Conservation (phyloP, 2,329 filamentous ascomycete genomes). For the Fusarium begoniae region DNA sequence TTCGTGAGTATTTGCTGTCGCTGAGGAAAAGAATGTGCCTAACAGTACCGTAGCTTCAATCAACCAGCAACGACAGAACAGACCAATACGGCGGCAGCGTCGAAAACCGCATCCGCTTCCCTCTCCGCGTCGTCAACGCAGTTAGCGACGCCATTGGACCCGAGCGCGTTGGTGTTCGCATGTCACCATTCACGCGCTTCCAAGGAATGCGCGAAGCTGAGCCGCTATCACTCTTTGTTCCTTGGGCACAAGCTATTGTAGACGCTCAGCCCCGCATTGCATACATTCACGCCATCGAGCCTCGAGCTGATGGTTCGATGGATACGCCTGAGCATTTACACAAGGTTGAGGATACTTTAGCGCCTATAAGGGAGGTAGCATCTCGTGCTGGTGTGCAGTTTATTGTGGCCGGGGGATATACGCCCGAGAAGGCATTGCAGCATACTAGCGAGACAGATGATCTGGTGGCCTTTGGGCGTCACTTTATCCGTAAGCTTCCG, state of each 20-base stretch:
- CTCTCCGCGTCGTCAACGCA: conserved; percentile 58
- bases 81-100: conserved; percentile 63
- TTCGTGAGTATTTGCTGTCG: conserved; percentile 53
- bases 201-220: conserved; percentile 71
- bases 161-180: conserved; percentile 63
- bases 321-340: conserved; percentile 43
- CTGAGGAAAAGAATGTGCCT: accelerated
- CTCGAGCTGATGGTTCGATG: conserved; percentile 56
- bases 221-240: conserved; percentile 53
- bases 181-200: conserved; percentile 68
- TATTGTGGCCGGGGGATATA: conserved; percentile 48
- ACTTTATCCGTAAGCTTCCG: conserved; percentile 36
- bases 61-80: conserved; percentile 58
- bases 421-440: conserved; percentile 37
- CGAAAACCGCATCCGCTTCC: conserved; percentile 61
- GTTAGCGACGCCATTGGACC: conserved; percentile 57
- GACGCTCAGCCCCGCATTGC: conserved; percentile 64
- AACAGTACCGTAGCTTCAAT: conserved; percentile 42
- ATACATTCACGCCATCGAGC: conserved; percentile 70
- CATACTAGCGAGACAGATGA: conserved; percentile 46
- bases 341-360: conserved; percentile 47
- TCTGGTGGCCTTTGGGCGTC: conserved; percentile 46
- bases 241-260: conserved; percentile 66
- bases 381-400: conserved; percentile 35
- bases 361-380: conserved; percentile 46